Evolutionary conservation across 2,329 filamentous ascomycete species (phyloP).

Genomic region (Calonectria crousiana): DNA sequence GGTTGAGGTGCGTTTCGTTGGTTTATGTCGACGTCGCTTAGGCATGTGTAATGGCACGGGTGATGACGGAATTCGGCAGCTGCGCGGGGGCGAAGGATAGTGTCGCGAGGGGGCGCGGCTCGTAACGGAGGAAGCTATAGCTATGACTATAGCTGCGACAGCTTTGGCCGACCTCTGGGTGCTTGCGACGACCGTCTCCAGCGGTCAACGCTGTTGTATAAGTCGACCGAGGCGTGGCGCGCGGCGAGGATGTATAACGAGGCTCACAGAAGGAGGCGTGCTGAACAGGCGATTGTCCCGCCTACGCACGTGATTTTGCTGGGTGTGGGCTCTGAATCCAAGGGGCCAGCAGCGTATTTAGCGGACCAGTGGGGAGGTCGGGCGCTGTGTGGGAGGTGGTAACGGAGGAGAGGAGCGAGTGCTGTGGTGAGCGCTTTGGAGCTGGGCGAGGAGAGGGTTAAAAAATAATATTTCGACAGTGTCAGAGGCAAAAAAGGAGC

Average conservation of each 20-base stretch:
- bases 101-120: constrained; percentile 17
- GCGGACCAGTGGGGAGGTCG: constrained; percentile 23
- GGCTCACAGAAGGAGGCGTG: constrained; percentile 38
- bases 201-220: constrained; percentile 48
- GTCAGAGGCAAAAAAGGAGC: not conserved
- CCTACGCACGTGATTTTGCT: constrained; percentile 43
- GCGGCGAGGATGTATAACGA: constrained; percentile 39
- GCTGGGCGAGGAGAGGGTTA: not conserved
- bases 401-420: not conserved
- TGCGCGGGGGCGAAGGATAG: constrained; percentile 15
- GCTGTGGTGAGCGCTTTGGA: not conserved
- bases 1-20: constrained; percentile 35
- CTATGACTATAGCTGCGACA: constrained; percentile 25
- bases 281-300: constrained; percentile 40
- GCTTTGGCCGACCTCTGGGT: constrained; percentile 22
- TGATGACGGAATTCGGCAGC: constrained; percentile 23
- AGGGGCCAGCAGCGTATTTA: constrained; percentile 32
- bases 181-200: constrained; percentile 44
- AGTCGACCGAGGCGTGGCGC: constrained; percentile 46
- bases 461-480: not conserved
- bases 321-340: constrained; percentile 26
- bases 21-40: constrained; percentile 40
- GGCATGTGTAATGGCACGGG: constrained; percentile 48
- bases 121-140: constrained; percentile 18
- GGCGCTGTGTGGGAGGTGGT: not conserved